Conservation (phyloP, 1,139 yeast genomes). For the Lodderomyces metapsilosis region DNA sequence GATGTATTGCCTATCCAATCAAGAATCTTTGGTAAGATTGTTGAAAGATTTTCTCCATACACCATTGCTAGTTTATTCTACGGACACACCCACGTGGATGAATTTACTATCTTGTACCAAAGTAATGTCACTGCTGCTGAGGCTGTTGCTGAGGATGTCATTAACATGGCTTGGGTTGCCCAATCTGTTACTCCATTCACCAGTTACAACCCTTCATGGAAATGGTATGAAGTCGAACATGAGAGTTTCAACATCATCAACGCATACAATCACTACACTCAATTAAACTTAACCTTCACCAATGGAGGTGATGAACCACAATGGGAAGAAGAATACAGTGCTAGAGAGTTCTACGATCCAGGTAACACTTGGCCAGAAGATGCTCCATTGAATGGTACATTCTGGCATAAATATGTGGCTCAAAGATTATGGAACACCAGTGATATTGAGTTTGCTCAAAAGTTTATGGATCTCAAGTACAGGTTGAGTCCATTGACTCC, state of each 20-base stretch:
- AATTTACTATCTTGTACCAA: conserved; percentile 57
- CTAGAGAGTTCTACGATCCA: conserved; percentile 50
- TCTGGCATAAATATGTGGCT: conserved; percentile 50
- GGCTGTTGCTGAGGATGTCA: conserved; percentile 37
- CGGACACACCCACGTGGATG: conserved; percentile 76
- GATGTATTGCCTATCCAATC: conserved; percentile 64
- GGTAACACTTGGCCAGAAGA: conserved; percentile 47
- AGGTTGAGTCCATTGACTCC: conserved; percentile 54
- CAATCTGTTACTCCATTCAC: conserved; percentile 67
- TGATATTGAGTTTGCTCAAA: conserved; percentile 43
- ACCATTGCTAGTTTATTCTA: conserved; percentile 68
- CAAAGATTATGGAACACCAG: conserved; percentile 30
- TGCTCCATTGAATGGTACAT: conserved; percentile 59
- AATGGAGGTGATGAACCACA: conserved; percentile 51
- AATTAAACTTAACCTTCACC: conserved; percentile 50
- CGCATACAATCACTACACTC: conserved; percentile 54
- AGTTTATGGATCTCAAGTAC: conserved; percentile 46
- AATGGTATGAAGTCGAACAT: conserved; percentile 67
- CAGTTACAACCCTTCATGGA: conserved; percentile 68
- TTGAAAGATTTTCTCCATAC: conserved; percentile 66
- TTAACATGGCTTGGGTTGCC: conserved; percentile 62
- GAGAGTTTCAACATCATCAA: conserved; percentile 62
- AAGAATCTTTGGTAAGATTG: conserved; percentile 52
- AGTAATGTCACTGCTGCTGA: conserved; percentile 29
- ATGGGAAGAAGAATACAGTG: conserved; percentile 56